Conservation (phyloP, 1,139 yeast genomes). For the Yamadazyma epiphylla region DNA sequence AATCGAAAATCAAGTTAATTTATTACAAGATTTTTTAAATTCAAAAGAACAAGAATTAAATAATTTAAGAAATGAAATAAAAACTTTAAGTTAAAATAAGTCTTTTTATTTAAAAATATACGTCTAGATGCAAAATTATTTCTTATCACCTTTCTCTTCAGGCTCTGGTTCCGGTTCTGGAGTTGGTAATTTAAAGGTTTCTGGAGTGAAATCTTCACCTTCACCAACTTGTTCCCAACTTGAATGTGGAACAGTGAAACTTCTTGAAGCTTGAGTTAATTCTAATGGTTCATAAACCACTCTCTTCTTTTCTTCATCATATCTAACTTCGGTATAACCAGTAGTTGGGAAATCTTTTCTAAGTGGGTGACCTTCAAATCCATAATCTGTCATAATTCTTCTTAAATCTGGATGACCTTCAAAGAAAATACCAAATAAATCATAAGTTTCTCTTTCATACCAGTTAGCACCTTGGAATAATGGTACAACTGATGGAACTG, state of each 20-base stretch:
- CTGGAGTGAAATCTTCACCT: conserved; percentile 81
- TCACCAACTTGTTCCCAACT: conserved; percentile 93
- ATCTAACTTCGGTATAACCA: conserved; percentile 85
- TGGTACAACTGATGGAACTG: conserved; percentile 75
- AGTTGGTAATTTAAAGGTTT: conserved; percentile 72
- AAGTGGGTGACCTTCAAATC: conserved; percentile 89
- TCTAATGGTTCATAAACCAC: conserved; percentile 88
- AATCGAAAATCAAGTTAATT: conserved; percentile 61
- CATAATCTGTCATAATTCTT: conserved; percentile 89
- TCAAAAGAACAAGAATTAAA: conserved; percentile 50
- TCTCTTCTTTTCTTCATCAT: conserved; percentile 88
- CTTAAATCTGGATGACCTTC: conserved; percentile 89
- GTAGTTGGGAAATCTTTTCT: conserved; percentile 93
- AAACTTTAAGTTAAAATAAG: conserved; percentile 11
- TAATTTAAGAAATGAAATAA: conserved; percentile 42
- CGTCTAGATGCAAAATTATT: conserved; percentile 10
- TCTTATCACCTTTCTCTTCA: conserved; percentile 33
- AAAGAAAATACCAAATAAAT: conserved; percentile 80
- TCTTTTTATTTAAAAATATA: neutral
- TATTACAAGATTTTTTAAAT: conserved; percentile 53
- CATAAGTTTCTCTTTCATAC: conserved; percentile 88
- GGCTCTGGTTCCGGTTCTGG: conserved; percentile 74
- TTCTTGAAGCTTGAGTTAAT: conserved; percentile 88
- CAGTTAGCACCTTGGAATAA: conserved; percentile 81
- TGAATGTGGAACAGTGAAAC: conserved; percentile 82